Base-by-base conservation (phyloP, 202 grass and related monocot species). In the Dendrocalamus latiflorus region DNA sequence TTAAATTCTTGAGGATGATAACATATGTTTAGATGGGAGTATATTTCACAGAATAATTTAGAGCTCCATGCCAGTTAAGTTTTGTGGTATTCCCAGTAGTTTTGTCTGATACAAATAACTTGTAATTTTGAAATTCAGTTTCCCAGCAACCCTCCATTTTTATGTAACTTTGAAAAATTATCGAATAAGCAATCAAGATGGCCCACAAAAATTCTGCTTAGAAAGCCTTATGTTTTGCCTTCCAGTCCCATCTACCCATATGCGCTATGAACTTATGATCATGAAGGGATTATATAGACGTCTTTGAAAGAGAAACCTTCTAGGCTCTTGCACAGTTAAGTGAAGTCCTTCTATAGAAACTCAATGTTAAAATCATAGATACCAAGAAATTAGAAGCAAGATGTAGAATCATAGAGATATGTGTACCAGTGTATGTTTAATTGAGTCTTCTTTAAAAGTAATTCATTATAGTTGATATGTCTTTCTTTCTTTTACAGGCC, bases 401-500 rank as follows among this genome's bases (percentile, higher is more conserved):
- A 45, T 62, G 2, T 34, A 51, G 41, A 67, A 26, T 43, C 12
- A 33, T 38, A 33, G 37, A 70, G 1, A 56, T 39, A n/a, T 33
- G 5, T 43, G 4, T 80, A 63, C 21, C 8, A 14, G 5, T 50
- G 4, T 84, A 2, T 70, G 14, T 55, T 65, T 63, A 34, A 44
- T 80, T 42, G 4, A 65, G 22, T 20, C 38, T 17, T 39, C 2
- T 72, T 60, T 34, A 68, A 67, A 44, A 50, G 54, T 79, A 24
- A 16, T 70, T 33, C 41, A 22, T 26, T 78, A 15, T 74, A 64
- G 44, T 53, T 90, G 20, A 77, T 80, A 80, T n/a, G n/a, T n/a
- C n/a, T n/a, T 65, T 81, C 51, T 74, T 55, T 62, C 38, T 55
- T 74, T 20, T 84, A 64, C 84, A 98, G 95, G 95, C 95, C 59